phyloP scores from a whole-genome alignment of 495 filamentous ascomycete genomes.

The Aspergillus homomorphus region DNA sequence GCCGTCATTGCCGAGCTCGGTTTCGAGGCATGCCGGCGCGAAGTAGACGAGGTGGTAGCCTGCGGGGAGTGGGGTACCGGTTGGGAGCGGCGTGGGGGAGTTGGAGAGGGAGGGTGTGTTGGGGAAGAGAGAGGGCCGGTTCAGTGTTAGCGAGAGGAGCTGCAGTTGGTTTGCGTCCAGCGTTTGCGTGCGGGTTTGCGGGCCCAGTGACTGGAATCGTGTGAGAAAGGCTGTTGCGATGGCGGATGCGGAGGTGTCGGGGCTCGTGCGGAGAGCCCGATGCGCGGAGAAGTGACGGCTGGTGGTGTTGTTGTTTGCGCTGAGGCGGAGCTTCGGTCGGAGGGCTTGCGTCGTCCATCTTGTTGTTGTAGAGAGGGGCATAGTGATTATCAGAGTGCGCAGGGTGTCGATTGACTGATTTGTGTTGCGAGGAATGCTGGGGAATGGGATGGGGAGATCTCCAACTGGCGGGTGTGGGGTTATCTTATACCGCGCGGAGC shows the following conservation, averaged over 20 bases:
- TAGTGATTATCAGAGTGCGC: not conserved
- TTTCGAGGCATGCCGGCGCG: conserved; percentile 54
- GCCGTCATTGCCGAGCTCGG: conserved; percentile 62
- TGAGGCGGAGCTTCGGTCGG: not conserved
- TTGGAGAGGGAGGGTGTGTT: conserved; percentile 30
- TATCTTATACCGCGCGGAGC: conserved; percentile 10
- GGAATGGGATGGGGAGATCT: not conserved
- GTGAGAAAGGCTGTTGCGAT: conserved; percentile 45
- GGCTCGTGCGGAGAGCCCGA: conserved; percentile 8
- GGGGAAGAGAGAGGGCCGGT: conserved; percentile 40
- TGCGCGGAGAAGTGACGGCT: conserved; percentile 16
- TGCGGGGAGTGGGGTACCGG: conserved; percentile 51
- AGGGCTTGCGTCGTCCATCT: conserved; percentile 2
- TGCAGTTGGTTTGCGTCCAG: conserved; percentile 59
- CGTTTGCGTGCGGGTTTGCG: conserved; percentile 43
- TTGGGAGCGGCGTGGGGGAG: conserved; percentile 18
- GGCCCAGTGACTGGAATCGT: conserved; percentile 40
- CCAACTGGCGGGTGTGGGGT: not conserved
- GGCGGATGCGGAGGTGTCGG: conserved; percentile 22
- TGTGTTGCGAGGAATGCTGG: not conserved
- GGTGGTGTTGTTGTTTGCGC: not conserved
- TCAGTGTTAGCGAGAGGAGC: conserved; percentile 52
- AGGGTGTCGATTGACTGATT: not conserved
- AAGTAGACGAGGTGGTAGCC: conserved; percentile 76
- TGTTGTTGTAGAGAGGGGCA: conserved; percentile 1